Evolutionary conservation across 805 yeast species (phyloP).

Genomic region (Wickerhamomyces ciferrii): DNA sequence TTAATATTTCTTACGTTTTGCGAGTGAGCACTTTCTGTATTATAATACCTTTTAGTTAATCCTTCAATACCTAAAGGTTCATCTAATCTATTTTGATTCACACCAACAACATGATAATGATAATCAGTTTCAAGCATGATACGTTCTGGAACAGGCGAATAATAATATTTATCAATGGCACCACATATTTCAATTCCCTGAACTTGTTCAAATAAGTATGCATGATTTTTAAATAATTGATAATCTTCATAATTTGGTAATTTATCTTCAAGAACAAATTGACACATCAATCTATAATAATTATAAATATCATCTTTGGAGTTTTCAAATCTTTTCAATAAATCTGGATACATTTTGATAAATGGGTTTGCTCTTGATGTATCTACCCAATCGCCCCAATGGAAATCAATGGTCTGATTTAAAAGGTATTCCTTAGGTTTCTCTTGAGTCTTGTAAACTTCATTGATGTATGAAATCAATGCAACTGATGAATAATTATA

Average conservation of each 20-base stretch:
- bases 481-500: neutral
- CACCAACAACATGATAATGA: neutral
- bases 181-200: constrained; percentile 4
- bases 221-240: neutral
- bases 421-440: constrained; percentile 11
- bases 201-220: constrained; percentile 21
- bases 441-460: constrained; percentile 8
- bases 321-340: constrained; percentile 1
- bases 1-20: neutral
- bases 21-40: neutral
- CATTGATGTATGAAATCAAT: neutral
- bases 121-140: neutral
- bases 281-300: constrained; percentile 6
- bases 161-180: neutral
- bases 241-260: neutral
- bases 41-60: neutral
- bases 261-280: neutral
- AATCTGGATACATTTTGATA: constrained; percentile 19
- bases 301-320: constrained; percentile 11
- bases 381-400: constrained; percentile 31
- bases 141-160: neutral
- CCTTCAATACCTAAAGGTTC: neutral
- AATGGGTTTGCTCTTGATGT: constrained; percentile 21
- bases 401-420: constrained; percentile 12
- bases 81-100: neutral